These are phyloP conservation scores for Elaphomyces granulatus DNA, from an alignment of 495 filamentous ascomycete genomes.

Conservation along the genomic window DNA sequence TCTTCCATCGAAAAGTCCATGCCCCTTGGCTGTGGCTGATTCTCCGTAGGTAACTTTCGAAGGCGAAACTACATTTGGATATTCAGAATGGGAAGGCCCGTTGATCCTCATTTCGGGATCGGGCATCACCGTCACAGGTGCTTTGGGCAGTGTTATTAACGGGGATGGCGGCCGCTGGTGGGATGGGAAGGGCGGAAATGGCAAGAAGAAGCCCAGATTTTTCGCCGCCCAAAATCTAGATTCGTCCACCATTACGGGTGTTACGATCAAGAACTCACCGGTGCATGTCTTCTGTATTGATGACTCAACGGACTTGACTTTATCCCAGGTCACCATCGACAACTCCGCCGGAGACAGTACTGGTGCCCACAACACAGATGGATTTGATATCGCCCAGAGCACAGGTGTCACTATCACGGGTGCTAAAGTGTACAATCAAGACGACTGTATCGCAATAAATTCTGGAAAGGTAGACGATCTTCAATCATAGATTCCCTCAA, in stretches of 20 bases:
- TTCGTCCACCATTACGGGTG: slow-evolving; percentile 22
- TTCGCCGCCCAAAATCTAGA: slow-evolving; percentile 33
- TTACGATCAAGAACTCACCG: slow-evolving; percentile 20
- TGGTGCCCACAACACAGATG: slow-evolving; percentile 22
- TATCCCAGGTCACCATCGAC: slow-evolving; percentile 5
- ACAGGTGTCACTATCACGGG: slow-evolving; percentile 23
- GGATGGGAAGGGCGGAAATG: slow-evolving; percentile 37
- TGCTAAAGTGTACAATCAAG: slow-evolving; percentile 27
- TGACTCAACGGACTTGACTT: slow-evolving; percentile 7
- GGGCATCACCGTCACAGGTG: slow-evolving; percentile 32
- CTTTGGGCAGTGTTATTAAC: slow-evolving; percentile 27
- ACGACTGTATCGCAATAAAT: slow-evolving; percentile 36
- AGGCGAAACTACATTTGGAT: slow-evolving; percentile 36
- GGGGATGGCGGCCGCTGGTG: slow-evolving; percentile 35
- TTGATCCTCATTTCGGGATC: slow-evolving; percentile 35
- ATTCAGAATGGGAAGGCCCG: slow-evolving; percentile 36
- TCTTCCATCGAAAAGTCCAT: slow-evolving; percentile 5
- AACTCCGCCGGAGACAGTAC: slow-evolving; percentile 5
- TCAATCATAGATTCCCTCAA: too few relatives aligned
- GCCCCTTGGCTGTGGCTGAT: not conserved
- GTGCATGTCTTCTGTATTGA: slow-evolving; percentile 7
- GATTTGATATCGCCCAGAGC: slow-evolving; percentile 31
- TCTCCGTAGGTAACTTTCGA: slow-evolving; percentile 29
- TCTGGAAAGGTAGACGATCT: slow-evolving; percentile 23
- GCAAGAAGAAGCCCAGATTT: slow-evolving; percentile 41